Conservation (phyloP, 2,329 filamentous ascomycete genomes). For the Claviceps purpurea region DNA sequence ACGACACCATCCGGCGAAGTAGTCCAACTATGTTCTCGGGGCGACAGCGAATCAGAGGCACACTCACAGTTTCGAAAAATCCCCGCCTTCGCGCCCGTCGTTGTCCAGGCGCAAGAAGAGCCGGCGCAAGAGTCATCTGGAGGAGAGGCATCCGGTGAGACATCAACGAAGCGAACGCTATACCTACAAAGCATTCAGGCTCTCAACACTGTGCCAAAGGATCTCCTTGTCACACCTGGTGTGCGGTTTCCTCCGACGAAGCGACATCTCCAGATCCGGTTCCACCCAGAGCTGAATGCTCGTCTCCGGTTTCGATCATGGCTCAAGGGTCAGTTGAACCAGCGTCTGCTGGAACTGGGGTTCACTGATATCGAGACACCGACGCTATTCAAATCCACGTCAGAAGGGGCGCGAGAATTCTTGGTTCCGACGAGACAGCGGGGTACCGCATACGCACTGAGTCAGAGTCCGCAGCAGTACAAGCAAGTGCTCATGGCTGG, state of each 20-base stretch:
- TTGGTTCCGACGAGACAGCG: conserved; percentile 71
- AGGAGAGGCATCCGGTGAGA: conserved; percentile 10
- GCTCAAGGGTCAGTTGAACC: conserved; percentile 38
- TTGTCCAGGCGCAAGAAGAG: conserved; percentile 28
- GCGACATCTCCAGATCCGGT: conserved; percentile 76
- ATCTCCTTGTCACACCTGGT: conserved; percentile 63
- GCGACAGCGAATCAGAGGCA: conserved; percentile 20
- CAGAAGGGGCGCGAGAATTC: conserved; percentile 90
- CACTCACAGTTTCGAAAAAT: conserved; percentile 32
- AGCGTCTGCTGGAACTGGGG: conserved; percentile 38
- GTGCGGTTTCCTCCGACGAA: conserved; percentile 61
- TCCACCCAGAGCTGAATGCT: conserved; percentile 50
- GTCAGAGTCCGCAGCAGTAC: conserved; percentile 95
- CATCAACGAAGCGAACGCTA: conserved; percentile 36
- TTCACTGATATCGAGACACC: conserved; percentile 85
- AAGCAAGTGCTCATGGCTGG: conserved; percentile 96
- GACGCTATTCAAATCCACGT: conserved; percentile 90
- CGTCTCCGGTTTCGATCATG: conserved; percentile 59
- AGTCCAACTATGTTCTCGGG: conserved; percentile 32
- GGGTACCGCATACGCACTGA: conserved; percentile 75
- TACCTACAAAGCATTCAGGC: conserved; percentile 44
- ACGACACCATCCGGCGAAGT: conserved; percentile 25
- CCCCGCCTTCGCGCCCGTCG: conserved; percentile 38
- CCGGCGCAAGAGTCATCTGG: conserved; percentile 10
- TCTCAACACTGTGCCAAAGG: conserved; percentile 29